Percentiles rank a stretch among this genome's conserved stretches.
Evolutionary conservation across 352 stramenopile species (phyloP).

Genomic region (Phytopythium helicoides): DNA sequence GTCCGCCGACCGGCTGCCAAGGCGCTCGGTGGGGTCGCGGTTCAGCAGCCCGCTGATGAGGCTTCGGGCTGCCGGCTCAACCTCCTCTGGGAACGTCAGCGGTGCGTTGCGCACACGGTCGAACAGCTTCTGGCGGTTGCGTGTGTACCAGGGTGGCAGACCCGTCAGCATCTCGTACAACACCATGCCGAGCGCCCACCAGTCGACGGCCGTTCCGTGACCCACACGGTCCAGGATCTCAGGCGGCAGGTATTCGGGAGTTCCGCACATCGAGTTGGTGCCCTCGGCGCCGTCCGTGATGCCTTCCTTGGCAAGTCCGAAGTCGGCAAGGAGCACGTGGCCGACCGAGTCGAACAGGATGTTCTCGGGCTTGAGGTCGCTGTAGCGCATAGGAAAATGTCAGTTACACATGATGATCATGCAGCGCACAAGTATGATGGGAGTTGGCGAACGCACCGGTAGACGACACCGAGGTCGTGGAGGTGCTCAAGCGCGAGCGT

Average conservation of each 20-base stretch:
- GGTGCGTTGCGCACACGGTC: conserved; percentile 86
- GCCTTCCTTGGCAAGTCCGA: conserved; percentile 86
- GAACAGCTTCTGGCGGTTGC: conserved; percentile 92
- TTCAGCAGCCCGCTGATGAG: conserved; percentile 84
- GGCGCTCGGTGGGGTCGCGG: conserved; percentile 73
- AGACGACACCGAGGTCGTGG: conserved; percentile 87
- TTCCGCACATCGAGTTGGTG: conserved; percentile 89
- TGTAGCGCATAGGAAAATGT: conserved; percentile 6
- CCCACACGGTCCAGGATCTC: conserved; percentile 90
- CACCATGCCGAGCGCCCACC: conserved; percentile 92
- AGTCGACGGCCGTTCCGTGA: conserved; percentile 91
- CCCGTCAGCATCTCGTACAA: conserved; percentile 95
- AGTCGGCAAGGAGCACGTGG: conserved; percentile 81
- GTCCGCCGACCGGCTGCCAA: conserved; percentile 72
- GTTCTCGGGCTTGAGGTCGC: conserved; percentile 86
- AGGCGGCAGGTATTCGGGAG: conserved; percentile 91
- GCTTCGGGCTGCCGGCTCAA: conserved; percentile 63
- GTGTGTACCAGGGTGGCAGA: conserved; percentile 91
- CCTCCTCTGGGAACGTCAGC: conserved; percentile 86
- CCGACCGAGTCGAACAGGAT: conserved; percentile 79
- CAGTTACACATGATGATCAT: neutral
- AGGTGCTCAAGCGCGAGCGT: conserved; percentile 85
- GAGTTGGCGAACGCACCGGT: conserved; percentile 41
- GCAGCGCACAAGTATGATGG: neutral
- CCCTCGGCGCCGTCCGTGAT: conserved; percentile 81